Evolutionary conservation across 2,329 filamentous ascomycete species (phyloP).

Genomic region (Curvularia verruculosa): DNA sequence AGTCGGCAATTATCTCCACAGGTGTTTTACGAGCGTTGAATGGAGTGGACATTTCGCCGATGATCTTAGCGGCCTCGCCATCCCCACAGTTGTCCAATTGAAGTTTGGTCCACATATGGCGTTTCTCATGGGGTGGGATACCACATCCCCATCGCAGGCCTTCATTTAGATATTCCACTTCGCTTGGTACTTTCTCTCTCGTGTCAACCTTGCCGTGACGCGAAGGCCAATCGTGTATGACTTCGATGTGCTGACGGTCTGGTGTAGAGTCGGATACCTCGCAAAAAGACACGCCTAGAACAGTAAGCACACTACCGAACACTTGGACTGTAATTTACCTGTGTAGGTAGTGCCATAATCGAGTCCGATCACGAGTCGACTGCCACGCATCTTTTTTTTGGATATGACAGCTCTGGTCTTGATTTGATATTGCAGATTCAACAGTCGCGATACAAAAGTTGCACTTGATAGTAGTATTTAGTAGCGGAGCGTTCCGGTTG

Average conservation of each 20-base stretch:
- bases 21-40: conserved; percentile 8
- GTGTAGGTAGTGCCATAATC: conserved; percentile 36
- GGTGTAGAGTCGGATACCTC: conserved; percentile 26
- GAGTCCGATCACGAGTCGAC: conserved; percentile 19
- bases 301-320: not conserved
- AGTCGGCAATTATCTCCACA: conserved; percentile 41
- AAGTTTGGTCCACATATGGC: conserved; percentile 45
- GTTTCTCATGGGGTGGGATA: conserved; percentile 23
- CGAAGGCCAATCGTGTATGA: conserved; percentile 39
- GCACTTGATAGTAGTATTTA: not conserved
- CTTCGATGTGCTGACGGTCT: conserved; percentile 21
- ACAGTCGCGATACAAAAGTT: not conserved
- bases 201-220: conserved; percentile 29
- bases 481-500: not conserved
- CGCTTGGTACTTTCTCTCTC: conserved; percentile 39
- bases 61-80: conserved; percentile 27
- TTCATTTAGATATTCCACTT: conserved; percentile 25
- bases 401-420: not conserved
- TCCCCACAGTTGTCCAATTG: conserved; percentile 24
- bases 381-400: conserved; percentile 1
- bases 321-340: conserved; percentile 12
- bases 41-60: conserved; percentile 13
- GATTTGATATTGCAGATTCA: not conserved
- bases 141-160: conserved; percentile 8
- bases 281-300: conserved; percentile 39